Evolutionary conservation across 2,329 filamentous ascomycete species (phyloP).

Genomic region (Penicillium sclerotiorum): DNA sequence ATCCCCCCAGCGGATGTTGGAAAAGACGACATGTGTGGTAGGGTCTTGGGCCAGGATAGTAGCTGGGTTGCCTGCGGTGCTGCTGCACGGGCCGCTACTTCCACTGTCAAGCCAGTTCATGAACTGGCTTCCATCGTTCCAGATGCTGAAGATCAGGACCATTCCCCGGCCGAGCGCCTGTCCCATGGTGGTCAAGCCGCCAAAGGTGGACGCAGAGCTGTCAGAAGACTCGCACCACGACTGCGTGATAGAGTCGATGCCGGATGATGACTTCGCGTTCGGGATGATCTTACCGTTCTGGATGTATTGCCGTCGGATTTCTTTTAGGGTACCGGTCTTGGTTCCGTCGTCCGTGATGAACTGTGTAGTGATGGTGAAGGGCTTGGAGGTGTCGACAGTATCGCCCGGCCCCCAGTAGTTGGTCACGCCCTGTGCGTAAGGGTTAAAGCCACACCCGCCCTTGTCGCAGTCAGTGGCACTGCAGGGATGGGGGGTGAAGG

Average conservation of each 20-base stretch:
- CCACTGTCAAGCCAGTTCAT: slow-evolving; percentile 76
- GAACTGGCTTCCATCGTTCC: slow-evolving; percentile 68
- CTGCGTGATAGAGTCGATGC: slow-evolving; percentile 60
- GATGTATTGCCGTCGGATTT: slow-evolving; percentile 68
- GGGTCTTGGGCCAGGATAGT: slow-evolving; percentile 52
- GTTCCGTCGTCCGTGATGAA: slow-evolving; percentile 59
- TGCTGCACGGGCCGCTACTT: slow-evolving; percentile 57
- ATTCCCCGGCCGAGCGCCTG: slow-evolving; percentile 59
- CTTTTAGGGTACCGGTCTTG: slow-evolving; percentile 56
- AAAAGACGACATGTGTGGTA: slow-evolving; percentile 56
- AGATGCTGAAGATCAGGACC: slow-evolving; percentile 64
- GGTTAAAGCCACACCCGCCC: slow-evolving; percentile 72
- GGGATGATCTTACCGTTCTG: slow-evolving; percentile 63
- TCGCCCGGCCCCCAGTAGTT: slow-evolving; percentile 64
- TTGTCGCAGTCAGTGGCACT: slow-evolving; percentile 62
- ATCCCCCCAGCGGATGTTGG: slow-evolving; percentile 62
- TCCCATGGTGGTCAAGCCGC: slow-evolving; percentile 60
- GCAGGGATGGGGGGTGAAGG: slow-evolving; percentile 69
- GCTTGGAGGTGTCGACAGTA: slow-evolving; percentile 62
- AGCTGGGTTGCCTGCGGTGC: slow-evolving; percentile 55
- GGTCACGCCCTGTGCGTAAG: slow-evolving; percentile 66
- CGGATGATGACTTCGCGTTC: slow-evolving; percentile 55
- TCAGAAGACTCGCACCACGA: slow-evolving; percentile 60
- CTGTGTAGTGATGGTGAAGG: slow-evolving; percentile 69
- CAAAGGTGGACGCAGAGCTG: slow-evolving; percentile 56